These are phyloP conservation scores for Sedum album DNA, from an alignment of 164 flowering plant species.

Conservation along the genomic window DNA sequence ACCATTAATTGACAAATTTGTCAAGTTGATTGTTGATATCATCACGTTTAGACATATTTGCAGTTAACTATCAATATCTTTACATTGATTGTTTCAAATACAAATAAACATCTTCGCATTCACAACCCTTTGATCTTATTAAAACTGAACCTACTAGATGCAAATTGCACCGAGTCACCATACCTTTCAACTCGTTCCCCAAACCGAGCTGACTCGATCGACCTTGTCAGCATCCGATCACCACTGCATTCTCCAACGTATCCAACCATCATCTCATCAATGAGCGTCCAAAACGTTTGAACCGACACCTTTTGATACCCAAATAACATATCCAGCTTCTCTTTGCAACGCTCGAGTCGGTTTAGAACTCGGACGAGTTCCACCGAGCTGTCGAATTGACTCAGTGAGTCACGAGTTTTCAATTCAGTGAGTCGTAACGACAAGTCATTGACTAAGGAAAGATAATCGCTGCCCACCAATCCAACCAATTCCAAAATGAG, in stretches of 20 bases:
- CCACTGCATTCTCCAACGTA: conserved; percentile 10
- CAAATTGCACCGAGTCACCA: conserved; percentile 25
- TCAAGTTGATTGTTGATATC: not conserved
- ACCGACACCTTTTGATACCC: conserved; percentile 14
- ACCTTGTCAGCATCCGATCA: conserved; percentile 10
- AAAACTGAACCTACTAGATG: conserved; percentile 23
- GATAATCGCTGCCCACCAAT: conserved; percentile 37
- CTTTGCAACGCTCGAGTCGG: conserved; percentile 50
- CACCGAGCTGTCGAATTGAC: conserved; percentile 58
- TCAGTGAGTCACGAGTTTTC: conserved; percentile 29
- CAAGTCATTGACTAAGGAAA: conserved; percentile 33
- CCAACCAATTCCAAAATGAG: conserved; percentile 31
- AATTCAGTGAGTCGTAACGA: conserved; percentile 39
- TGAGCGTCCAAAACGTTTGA: conserved; percentile 36
- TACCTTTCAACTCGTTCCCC: conserved; percentile 18
- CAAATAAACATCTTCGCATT: not conserved
- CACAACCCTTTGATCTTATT: not conserved
- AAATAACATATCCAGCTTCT: conserved; percentile 24
- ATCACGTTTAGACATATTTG: not conserved
- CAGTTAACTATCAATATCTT: not conserved
- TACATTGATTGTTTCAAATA: not conserved
- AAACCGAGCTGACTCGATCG: conserved; percentile 40
- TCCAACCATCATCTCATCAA: conserved; percentile 38
- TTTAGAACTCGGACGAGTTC: conserved; percentile 47
- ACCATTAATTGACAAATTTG: not conserved